Evolutionary conservation across 116 monocot genomes (phyloP).

Genomic region (Thalassia testudinum): DNA sequence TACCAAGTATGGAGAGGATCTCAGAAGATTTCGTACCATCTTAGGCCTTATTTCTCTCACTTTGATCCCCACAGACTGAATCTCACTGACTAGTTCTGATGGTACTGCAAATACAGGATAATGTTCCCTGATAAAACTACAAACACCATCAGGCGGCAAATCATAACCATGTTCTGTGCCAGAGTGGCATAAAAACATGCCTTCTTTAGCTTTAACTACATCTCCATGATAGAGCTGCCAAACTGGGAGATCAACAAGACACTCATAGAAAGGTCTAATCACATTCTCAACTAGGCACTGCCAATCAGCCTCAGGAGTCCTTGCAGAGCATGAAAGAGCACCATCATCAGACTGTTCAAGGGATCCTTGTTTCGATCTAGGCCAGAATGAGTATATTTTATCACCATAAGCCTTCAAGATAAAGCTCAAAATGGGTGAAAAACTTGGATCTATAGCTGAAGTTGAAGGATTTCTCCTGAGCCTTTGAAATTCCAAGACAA

Average conservation of each 20-base stretch:
- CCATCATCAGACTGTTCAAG: slow-evolving; percentile 8
- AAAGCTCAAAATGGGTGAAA: slow-evolving; percentile 35
- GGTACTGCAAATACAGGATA: slow-evolving; percentile 99
- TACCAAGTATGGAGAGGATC: slow-evolving; percentile 45
- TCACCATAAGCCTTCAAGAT: slow-evolving; percentile 75
- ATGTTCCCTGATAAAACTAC: slow-evolving; percentile 88
- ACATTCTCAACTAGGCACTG: slow-evolving; percentile 77
- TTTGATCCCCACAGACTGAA: slow-evolving; percentile 69
- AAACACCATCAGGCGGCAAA: slow-evolving; percentile 66
- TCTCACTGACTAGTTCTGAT: slow-evolving; percentile 80
- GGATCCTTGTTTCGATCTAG: slow-evolving; percentile 40
- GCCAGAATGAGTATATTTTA: slow-evolving; percentile 87
- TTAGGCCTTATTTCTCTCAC: slow-evolving; percentile 87
- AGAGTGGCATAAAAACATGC: slow-evolving; percentile 87
- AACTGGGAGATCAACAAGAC: slow-evolving; percentile 91
- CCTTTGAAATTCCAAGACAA: slow-evolving; percentile 84
- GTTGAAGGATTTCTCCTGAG: slow-evolving; percentile 43
- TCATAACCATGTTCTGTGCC: slow-evolving; percentile 20
- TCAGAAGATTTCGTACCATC: slow-evolving; percentile 90
- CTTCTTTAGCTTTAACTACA: slow-evolving; percentile 90
- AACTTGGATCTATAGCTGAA: slow-evolving; percentile 37
- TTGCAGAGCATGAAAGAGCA: slow-evolving; percentile 10
- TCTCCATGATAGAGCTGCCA: slow-evolving; percentile 90
- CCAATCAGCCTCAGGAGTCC: slow-evolving; percentile 51
- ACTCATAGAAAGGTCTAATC: slow-evolving; percentile 80